phyloP scores from a whole-genome alignment of 208 protist genomes.

The Phytomonas sp. region DNA sequence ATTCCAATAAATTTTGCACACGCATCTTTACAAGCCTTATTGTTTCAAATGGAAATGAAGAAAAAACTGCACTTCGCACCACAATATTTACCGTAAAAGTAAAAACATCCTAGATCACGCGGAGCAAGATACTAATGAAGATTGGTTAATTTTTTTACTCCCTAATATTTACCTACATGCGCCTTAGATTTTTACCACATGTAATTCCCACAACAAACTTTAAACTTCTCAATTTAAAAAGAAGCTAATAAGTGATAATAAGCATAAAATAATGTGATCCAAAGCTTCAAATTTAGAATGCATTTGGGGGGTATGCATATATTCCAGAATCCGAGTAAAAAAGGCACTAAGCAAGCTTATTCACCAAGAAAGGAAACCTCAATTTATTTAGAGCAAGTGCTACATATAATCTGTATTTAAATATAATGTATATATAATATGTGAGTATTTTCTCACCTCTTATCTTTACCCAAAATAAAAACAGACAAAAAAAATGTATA shows the following conservation, averaged over 20 bases:
- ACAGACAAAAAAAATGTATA: too few species aligned
- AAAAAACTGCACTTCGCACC: slow-evolving; percentile 9
- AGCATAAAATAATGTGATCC: slow-evolving; percentile 1
- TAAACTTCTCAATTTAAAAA: neutral
- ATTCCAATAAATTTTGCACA: neutral
- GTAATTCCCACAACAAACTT: slow-evolving; percentile 8
- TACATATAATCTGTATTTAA: too few species aligned
- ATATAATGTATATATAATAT: too few species aligned
- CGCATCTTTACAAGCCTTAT: neutral
- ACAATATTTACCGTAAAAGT: slow-evolving; percentile 7
- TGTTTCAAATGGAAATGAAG: neutral
- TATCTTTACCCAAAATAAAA: too few species aligned
- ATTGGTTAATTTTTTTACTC: slow-evolving; percentile 9
- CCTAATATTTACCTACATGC: neutral
- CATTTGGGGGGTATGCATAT: too few species aligned
- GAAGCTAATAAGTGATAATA: neutral
- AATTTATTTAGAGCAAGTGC: too few species aligned
- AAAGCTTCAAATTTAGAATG: neutral
- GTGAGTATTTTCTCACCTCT: too few species aligned
- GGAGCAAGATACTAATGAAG: neutral
- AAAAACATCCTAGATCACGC: neutral
- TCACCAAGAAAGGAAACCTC: too few species aligned
- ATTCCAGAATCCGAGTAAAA: too few species aligned
- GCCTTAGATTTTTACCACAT: neutral
- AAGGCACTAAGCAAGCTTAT: too few species aligned